Conservation (phyloP, 768 basidiomycete species). For the Leccinum subtestaceum region DNA sequence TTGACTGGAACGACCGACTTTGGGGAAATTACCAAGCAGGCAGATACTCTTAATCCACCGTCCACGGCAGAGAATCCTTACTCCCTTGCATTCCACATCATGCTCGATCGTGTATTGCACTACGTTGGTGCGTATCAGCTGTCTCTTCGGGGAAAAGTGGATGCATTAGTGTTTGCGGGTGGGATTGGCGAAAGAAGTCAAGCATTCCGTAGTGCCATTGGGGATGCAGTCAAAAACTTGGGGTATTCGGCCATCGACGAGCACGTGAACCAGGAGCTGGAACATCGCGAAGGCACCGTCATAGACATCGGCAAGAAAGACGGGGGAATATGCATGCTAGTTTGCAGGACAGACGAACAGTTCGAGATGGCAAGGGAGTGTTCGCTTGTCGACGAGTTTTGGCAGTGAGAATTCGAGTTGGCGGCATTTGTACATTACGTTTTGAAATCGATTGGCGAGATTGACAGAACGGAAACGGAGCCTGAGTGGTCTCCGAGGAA, state of each 20-base stretch:
- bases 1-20: conserved; percentile 84
- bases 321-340: conserved; percentile 40
- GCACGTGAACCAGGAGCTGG: conserved; percentile 43
- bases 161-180: conserved; percentile 83
- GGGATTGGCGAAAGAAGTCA: conserved; percentile 81
- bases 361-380: conserved; percentile 48
- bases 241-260: conserved; percentile 51
- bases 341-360: conserved; percentile 70
- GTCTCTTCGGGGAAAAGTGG: conserved; percentile 63
- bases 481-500: not conserved
- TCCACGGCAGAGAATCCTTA: conserved; percentile 35
- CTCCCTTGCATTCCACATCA: conserved; percentile 55
- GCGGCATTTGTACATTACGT: not conserved
- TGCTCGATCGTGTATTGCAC: conserved; percentile 72
- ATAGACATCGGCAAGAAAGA: conserved; percentile 42
- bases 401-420: conserved; percentile 10
- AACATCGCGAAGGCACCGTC: conserved; percentile 38
- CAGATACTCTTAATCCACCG: conserved; percentile 26
- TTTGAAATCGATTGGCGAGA: not conserved
- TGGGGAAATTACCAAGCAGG: conserved; percentile 54
- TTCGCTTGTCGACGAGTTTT: conserved; percentile 17
- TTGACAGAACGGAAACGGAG: not conserved
- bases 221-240: conserved; percentile 51
- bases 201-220: conserved; percentile 59
- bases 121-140: conserved; percentile 74